Conservation (phyloP, 768 basidiomycete species). For the Panaeolus papilionaceus region DNA sequence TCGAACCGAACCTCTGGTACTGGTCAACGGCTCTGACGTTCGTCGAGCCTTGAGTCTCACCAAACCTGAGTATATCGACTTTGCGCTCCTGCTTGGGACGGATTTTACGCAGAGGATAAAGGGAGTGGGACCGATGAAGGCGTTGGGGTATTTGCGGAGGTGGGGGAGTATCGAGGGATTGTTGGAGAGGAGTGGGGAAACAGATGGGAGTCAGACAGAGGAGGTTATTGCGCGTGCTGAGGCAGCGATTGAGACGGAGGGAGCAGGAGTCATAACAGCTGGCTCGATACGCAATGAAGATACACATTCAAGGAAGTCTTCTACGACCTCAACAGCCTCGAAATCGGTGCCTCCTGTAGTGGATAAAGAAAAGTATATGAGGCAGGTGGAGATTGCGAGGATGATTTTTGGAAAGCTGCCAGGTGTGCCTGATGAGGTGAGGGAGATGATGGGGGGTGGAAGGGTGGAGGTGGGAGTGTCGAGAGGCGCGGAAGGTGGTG, state of each 20-base stretch:
- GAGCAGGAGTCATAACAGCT: constrained; percentile 54
- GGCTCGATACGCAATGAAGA: neutral
- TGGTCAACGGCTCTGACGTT: constrained; percentile 69
- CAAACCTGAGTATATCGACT: constrained; percentile 73
- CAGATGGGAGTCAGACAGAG: neutral
- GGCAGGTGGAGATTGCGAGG: constrained; percentile 67
- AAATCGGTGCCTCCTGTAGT: constrained; percentile 21
- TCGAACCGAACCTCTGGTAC: constrained; percentile 60
- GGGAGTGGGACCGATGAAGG: constrained; percentile 79
- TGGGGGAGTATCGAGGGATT: constrained; percentile 72
- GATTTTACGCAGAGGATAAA: constrained; percentile 90
- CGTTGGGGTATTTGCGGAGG: constrained; percentile 75
- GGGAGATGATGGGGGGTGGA: neutral
- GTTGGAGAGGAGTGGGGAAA: neutral
- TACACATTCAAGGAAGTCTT: too few species aligned
- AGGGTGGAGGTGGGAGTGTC: neutral
- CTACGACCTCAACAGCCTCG: neutral
- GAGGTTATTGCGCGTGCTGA: neutral
- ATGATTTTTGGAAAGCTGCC: constrained; percentile 71
- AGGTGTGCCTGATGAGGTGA: constrained; percentile 48
- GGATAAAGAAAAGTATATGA: constrained; percentile 59
- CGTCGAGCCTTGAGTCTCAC: constrained; percentile 63
- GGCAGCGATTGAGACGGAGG: constrained; percentile 47
- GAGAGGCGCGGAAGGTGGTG: neutral
- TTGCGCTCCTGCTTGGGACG: constrained; percentile 86